Evolutionary conservation across 345 rosid species (phyloP), one percentile per base, ranked within the genome.

Genomic region (Trapa bicornis): DNA sequence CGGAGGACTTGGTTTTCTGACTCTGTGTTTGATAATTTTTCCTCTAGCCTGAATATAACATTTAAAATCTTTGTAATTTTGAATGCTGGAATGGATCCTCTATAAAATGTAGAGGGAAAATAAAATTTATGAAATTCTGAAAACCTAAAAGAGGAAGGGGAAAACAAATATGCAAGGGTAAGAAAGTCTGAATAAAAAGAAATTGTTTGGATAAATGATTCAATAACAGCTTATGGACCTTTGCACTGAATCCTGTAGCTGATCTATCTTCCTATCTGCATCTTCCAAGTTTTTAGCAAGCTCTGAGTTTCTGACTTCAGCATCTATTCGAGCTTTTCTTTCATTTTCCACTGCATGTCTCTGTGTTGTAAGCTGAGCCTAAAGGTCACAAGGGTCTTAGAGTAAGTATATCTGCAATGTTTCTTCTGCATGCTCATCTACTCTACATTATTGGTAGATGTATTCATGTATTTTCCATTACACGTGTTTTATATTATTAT

Each of bases 1-100:
- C 96, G 80, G 57, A 92, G 80, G 36, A 92, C 96, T 86, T 86
- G 82, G 72, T 89, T 89, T 80, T 89, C 98, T 13, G 98, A 92
- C 75, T 87, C 96, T 70, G 86, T 70, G 73, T 92, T 89, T 60
- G 71, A 64, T 53, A 88, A 80, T 76, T 87, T 92, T 78, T 92
- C 98, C 75, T 92, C 96, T 73, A 84, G 75, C 84, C 98, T 92
- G 70, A 69, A 74, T 75, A 75, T 3, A 14, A 58, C 9, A 58
- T 0, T 0, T 36, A 22, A 9, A 42, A 10, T 58, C 63, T 58
- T 58, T 32, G 6, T 17, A 32, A 13, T 2, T 58, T 22, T 5
- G 32, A 58, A 58, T 42, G 45, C 45, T 1, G 8, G 45, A 4
- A 3, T 4, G 4, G 4, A 8, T 4, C 5, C 45, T 42, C 45